Evolutionary conservation across 306 rosid species (phyloP).

Genomic region (Cyclanthera cordifolia): DNA sequence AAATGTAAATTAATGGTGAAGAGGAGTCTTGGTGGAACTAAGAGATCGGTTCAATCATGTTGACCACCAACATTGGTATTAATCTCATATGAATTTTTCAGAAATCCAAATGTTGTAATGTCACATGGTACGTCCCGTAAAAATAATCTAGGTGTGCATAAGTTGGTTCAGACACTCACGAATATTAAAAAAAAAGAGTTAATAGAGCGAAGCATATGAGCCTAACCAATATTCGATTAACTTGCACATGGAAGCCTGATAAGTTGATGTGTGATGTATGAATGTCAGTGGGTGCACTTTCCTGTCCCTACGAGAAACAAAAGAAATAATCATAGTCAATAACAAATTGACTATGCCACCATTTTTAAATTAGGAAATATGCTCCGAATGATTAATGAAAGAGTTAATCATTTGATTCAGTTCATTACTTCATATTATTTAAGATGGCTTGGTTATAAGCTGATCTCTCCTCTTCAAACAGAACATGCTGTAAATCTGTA

Average conservation of each 20-base stretch:
- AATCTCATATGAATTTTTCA: too few relatives aligned
- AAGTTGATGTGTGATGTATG: slow-evolving; percentile 88
- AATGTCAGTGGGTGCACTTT: slow-evolving; percentile 70
- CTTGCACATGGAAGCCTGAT: slow-evolving; percentile 97
- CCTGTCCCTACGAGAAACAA: slow-evolving; percentile 47
- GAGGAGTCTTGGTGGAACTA: too few relatives aligned
- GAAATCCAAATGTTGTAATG: too few relatives aligned
- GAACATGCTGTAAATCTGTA: slow-evolving; percentile 71
- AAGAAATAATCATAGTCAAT: slow-evolving; percentile 17
- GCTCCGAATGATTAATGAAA: slow-evolving; percentile 7
- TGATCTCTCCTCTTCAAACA: slow-evolving; percentile 80
- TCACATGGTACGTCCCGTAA: too few relatives aligned
- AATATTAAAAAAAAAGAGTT: background rate
- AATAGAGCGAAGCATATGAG: slow-evolving; percentile 15
- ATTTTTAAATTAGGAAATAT: background rate
- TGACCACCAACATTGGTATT: too few relatives aligned
- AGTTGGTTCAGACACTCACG: too few relatives aligned
- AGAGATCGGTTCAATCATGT: too few relatives aligned
- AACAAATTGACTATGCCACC: background rate
- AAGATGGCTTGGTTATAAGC: slow-evolving; percentile 82
- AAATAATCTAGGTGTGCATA: too few relatives aligned
- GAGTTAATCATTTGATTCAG: background rate
- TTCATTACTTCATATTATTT: slow-evolving; percentile 63
- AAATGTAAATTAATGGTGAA: background rate
- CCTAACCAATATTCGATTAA: slow-evolving; percentile 90